Conservation (phyloP, 176 grass and related monocot species). For the Oryza rufipogon region DNA sequence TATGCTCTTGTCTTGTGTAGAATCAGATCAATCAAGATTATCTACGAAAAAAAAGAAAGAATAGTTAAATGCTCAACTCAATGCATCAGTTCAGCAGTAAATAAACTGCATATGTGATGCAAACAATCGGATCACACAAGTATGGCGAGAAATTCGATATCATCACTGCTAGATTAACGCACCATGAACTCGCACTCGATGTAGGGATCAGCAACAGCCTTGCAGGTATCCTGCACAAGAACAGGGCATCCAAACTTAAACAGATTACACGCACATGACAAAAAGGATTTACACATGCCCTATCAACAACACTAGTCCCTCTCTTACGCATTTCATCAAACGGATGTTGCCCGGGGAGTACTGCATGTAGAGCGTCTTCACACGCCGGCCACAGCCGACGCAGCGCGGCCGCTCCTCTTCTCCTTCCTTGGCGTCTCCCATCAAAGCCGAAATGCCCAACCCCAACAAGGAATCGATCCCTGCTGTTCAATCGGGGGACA, state of each 20-base stretch:
- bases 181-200: slow-evolving; percentile 99
- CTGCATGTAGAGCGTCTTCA: slow-evolving; percentile 80
- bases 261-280: background rate
- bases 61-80: background rate
- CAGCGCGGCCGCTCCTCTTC: slow-evolving; percentile 58
- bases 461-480: background rate
- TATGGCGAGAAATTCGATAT: background rate
- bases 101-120: background rate
- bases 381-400: slow-evolving; percentile 65
- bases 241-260: background rate
- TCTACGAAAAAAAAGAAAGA: slow-evolving; percentile 45
- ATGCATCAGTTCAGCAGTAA: background rate
- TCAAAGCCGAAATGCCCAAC: slow-evolving; percentile 6
- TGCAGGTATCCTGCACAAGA: slow-evolving; percentile 68
- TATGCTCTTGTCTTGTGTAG: slow-evolving; percentile 91
- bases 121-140: background rate
- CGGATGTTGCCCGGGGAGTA: slow-evolving; percentile 94
- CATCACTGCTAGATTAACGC: background rate
- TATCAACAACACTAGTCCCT: background rate
- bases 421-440: slow-evolving; percentile 24
- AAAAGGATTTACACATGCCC: background rate
- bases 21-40: slow-evolving; percentile 95
- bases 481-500: background rate
- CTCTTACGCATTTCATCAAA: slow-evolving; percentile 94
- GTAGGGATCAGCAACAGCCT: slow-evolving; percentile 89